Evolutionary conservation across 495 filamentous ascomycete genomes (phyloP).

Genomic region (Aspergillus hancockii): DNA sequence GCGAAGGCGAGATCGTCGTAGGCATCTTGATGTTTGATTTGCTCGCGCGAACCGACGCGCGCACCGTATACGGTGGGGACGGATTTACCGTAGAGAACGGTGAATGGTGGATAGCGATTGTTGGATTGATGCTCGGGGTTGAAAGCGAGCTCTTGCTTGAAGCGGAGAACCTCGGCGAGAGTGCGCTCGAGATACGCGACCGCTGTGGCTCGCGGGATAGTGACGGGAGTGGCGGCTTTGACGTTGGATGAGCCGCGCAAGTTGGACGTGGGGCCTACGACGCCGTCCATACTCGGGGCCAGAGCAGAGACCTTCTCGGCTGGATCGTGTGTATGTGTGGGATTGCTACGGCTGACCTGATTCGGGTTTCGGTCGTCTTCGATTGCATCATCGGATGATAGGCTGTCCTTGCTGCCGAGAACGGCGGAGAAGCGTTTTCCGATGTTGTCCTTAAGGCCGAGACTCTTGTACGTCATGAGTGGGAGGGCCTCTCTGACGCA

Average conservation of each 20-base stretch:
- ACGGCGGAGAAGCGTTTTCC: conserved; percentile 43
- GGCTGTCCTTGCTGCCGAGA: conserved; percentile 22
- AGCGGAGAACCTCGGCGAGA: conserved; percentile 66
- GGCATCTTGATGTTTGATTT: conserved; percentile 72
- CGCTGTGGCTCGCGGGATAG: conserved; percentile 54
- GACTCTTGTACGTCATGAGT: conserved; percentile 28
- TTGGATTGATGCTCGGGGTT: conserved; percentile 53
- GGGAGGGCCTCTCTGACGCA: conserved; percentile 67
- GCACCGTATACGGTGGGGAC: conserved; percentile 83
- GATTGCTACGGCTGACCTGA: conserved; percentile 23
- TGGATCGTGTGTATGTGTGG: background rate
- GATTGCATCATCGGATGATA: conserved; percentile 17
- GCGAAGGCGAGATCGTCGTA: conserved; percentile 90
- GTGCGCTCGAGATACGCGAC: conserved; percentile 76
- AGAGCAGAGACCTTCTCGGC: conserved; percentile 13
- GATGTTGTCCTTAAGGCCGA: conserved; percentile 51
- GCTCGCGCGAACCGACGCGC: conserved; percentile 63
- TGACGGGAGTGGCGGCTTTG: conserved; percentile 43
- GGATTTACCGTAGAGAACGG: conserved; percentile 86
- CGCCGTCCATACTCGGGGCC: conserved; percentile 36
- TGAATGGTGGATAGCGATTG: conserved; percentile 78
- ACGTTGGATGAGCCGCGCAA: conserved; percentile 29
- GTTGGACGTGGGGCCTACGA: conserved; percentile 35
- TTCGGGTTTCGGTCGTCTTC: conserved; percentile 18
- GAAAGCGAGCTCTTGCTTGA: conserved; percentile 72